Base-by-base conservation (phyloP, 805 yeast species). In the Dipodascopsis uninucleata region DNA sequence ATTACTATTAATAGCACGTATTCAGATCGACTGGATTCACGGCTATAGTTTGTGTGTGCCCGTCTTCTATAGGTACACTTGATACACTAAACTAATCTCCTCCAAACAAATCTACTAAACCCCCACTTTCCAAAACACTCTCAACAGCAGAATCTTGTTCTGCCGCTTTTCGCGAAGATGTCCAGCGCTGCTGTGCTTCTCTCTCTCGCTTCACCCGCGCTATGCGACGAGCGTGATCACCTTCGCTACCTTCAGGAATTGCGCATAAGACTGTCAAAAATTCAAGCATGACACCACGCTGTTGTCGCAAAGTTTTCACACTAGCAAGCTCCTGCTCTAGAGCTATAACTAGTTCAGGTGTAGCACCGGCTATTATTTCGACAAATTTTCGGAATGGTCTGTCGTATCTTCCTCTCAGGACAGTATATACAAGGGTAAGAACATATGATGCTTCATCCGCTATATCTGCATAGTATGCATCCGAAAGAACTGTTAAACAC, bases 401-500 rank as follows among this genome's bases (percentile, higher is more conserved):
- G 47, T 79, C 76, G 48, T 82, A 79, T 61, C 82, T 81, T 29
- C 79, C 71, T 41, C 90, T 72, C 56, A 86, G 70, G 6, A 83
- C 78, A 58, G 86, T 76, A 62, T 87, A 89, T 36, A 90, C 68
- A 2, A 83, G 78, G 0, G 96, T 83, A 47, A 90, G 74, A 1
- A 94, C 85, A 46, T 85, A 81, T n/a, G 94, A 89, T 1, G 94
- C 95, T 62, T 90, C 98, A 14, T 82, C 77, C 54, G 89, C 95
- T 0, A 93, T 84, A 58, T 90, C 98, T 35, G 76, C 77, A 63
- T 85, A 86, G 50, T 85, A 81, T 44, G 79, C 82, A 58, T 85
- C 93, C 38, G 76, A 70, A 39, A 90, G 67, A 3, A 90, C 79
- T 28, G 73, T 71, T 14, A 86, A 59, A 43, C 90, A 71, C 0